Evolutionary conservation across 1,139 yeast species (phyloP).

Genomic region (Lodderomyces elongisporus): DNA sequence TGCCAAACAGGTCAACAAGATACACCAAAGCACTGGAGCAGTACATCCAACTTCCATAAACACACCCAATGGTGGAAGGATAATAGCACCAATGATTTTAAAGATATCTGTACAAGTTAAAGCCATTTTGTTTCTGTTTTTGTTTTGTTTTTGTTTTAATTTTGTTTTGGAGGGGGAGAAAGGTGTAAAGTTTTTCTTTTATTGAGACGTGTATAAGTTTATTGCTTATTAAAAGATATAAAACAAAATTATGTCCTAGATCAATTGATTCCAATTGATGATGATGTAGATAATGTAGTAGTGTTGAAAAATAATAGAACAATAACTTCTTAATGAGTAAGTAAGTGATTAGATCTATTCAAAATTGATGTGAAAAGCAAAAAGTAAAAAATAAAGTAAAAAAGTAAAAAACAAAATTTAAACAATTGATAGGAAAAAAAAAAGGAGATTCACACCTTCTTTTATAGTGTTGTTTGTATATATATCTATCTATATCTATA

Average conservation of each 20-base stretch:
- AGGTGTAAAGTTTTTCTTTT: not conserved
- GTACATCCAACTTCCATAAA: constrained; percentile 65
- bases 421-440: no score
- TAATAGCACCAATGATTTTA: constrained; percentile 56
- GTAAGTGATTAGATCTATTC: no score
- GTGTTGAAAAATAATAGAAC: no score
- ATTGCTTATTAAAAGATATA: not conserved
- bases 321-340: no score
- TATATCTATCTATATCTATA: no score
- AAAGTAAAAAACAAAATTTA: no score
- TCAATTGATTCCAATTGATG: not conserved
- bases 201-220: not conserved
- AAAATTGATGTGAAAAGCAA: no score
- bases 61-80: constrained; percentile 74
- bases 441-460: no score
- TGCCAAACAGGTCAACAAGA: constrained; percentile 58
- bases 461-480: no score
- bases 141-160: no score
- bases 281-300: not conserved
- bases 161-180: no score
- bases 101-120: constrained; percentile 52
- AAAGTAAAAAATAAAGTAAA: no score
- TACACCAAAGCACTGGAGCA: constrained; percentile 51
- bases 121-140: constrained; percentile 31
- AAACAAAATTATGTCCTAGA: not conserved